These are phyloP conservation scores for Melampsora americana DNA, from an alignment of 1,284 basidiomycete species.

Conservation along the genomic window DNA sequence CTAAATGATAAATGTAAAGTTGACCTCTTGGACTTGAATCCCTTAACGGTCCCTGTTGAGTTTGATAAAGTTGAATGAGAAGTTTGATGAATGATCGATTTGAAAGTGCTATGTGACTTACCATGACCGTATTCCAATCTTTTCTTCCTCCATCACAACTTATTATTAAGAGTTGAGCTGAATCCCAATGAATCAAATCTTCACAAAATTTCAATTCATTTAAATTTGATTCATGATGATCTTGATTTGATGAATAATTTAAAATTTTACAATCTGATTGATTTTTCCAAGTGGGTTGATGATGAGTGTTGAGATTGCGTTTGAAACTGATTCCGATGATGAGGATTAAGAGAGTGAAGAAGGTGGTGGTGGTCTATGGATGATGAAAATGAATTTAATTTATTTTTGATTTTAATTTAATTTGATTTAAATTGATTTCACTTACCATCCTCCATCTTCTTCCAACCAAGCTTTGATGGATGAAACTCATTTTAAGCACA, in stretches of 20 bases:
- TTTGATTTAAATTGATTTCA: no score
- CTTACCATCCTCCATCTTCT: no score
- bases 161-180: slow-evolving; percentile 55
- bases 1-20: slow-evolving; percentile 56
- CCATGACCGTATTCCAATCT: slow-evolving; percentile 66
- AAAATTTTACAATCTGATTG: slow-evolving; percentile 9
- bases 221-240: slow-evolving; percentile 44
- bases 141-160: slow-evolving; percentile 62
- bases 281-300: no score
- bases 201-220: slow-evolving; percentile 61
- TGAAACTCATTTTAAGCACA: no score
- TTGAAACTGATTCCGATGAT: no score
- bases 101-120: neutral
- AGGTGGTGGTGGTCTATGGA: no score
- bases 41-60: slow-evolving; percentile 59
- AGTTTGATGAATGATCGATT: neutral
- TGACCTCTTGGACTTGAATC: slow-evolving; percentile 60
- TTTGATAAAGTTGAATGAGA: neutral
- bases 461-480: no score
- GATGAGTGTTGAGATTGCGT: no score
- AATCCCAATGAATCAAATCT: slow-evolving; percentile 65
- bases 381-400: no score
- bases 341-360: no score
- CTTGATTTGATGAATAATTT: neutral
- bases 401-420: no score